Conservation (phyloP, 176 grass and related monocot species). For the Aegilops speltoides region DNA sequence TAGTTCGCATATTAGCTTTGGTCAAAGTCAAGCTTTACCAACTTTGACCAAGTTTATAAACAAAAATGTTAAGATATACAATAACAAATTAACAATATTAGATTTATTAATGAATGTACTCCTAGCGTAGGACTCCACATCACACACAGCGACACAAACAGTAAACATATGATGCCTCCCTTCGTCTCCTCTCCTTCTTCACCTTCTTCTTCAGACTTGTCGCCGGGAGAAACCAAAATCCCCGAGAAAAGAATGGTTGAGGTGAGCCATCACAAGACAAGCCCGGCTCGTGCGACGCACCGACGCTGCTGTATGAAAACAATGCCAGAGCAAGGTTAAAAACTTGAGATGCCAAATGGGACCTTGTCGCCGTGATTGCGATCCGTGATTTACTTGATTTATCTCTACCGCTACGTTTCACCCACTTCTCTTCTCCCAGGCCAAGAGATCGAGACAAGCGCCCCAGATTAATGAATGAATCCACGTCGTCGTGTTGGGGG, state of each 20-base stretch:
- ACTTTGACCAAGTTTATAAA: too few species aligned
- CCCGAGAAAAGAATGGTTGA: background rate
- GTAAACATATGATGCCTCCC: background rate
- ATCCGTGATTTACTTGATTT: background rate
- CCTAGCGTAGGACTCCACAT: background rate
- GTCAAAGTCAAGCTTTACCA: too few species aligned
- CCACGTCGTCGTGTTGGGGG: too few species aligned
- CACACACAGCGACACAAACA: background rate
- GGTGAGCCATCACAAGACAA: background rate
- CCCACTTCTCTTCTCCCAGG: background rate
- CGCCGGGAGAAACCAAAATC: background rate
- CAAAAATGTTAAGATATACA: too few species aligned
- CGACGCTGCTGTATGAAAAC: background rate
- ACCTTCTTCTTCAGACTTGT: constrained; percentile 16
- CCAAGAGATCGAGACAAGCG: background rate
- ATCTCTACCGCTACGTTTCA: background rate
- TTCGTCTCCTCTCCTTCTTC: background rate
- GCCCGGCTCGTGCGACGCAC: background rate
- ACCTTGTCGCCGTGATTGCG: background rate
- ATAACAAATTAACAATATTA: too few species aligned
- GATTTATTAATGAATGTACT: too few species aligned
- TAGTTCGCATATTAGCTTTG: too few species aligned
- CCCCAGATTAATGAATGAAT: too few species aligned
- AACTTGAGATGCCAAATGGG: background rate
- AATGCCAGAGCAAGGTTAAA: background rate